Evolutionary conservation across 2,329 filamentous ascomycete species (phyloP).

Genomic region (Monosporascus sp.): DNA sequence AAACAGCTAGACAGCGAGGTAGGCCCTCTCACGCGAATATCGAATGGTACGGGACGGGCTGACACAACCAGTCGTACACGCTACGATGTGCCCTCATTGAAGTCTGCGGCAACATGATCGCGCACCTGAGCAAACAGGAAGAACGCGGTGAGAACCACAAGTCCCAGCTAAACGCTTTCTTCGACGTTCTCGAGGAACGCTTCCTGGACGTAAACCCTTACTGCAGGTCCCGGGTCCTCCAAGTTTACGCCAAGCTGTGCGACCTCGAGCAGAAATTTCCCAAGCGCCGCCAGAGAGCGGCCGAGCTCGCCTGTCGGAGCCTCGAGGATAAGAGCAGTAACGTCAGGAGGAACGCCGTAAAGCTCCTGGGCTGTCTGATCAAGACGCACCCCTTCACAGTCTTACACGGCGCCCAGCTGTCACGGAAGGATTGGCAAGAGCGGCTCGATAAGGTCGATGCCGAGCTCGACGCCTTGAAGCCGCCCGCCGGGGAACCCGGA

Average conservation of each 20-base stretch:
- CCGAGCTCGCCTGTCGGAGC: conserved; percentile 82
- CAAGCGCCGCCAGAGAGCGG: conserved; percentile 80
- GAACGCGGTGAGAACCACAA: conserved; percentile 91
- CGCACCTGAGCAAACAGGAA: conserved; percentile 83
- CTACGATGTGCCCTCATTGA: conserved; percentile 91
- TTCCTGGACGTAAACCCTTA: conserved; percentile 97
- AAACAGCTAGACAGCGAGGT: conserved; percentile 95
- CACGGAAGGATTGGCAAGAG: conserved; percentile 77
- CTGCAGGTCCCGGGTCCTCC: conserved; percentile 83
- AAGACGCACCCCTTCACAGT: conserved; percentile 92
- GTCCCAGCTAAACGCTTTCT: conserved; percentile 92
- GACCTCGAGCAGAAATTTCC: conserved; percentile 95
- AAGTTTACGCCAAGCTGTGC: conserved; percentile 88
- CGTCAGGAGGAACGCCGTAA: conserved; percentile 90
- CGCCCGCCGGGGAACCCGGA: conserved; percentile 67
- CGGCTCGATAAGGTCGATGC: conserved; percentile 77
- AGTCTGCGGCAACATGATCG: conserved; percentile 92
- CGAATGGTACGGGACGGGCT: too few relatives aligned
- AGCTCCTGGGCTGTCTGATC: conserved; percentile 79
- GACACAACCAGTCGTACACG: conserved; percentile 66
- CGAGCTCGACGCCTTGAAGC: conserved; percentile 76
- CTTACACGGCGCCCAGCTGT: conserved; percentile 83
- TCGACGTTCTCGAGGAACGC: conserved; percentile 91
- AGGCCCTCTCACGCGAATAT: conserved; percentile 10
- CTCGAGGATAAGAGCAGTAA: conserved; percentile 98